Evolutionary conservation across 768 basidiomycete species (phyloP), one percentile per base, ranked within the genome.

Genomic region (Jaapia argillacea): DNA sequence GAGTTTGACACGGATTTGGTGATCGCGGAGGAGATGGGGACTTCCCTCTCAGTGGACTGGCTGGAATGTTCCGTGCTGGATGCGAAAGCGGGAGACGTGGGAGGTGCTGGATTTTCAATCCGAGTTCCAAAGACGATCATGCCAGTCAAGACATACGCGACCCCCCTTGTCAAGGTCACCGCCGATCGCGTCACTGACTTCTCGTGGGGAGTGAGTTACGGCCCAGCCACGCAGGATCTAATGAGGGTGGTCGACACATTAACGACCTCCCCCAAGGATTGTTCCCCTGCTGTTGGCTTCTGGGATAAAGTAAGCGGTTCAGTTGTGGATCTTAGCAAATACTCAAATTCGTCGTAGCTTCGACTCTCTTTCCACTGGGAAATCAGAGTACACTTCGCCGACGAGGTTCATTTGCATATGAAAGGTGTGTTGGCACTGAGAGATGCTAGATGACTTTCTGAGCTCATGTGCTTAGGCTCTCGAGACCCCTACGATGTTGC

Each of bases 91-190:
- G 77, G 76, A 24, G 57, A 71, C 25, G 64, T 65, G 23, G 75
- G 71, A 4, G 67, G 74, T 23, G 60, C 65, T 1, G 68, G 74
- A 4, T 71, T 92, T 38, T 66, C 65, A 21, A 60, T 92, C 31
- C 49, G 62, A 33, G 70, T 94, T 25, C 89, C 91, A 2, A 96
- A 93, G 60, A 93, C 91, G 0, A 82, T 90, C 45, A 94, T 92
- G 86, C 85, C 93, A 0, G 85, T 93, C 53, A 98, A 98, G 63
- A 87, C 83, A 5, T 96, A 93, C 54, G 85, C 87, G 1, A 71
- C 74, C 36, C 88, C 91, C 3, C 61, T 65, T 10, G 72, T 97
- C 50, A 69, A 71, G 16, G 72, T 96, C 39, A 64, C 68, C n/a
- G 77, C 83, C 4, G 62, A 72, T 18, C 69, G 66, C 24, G 70